Percentiles rank a stretch among this genome's conserved stretches.
These are phyloP conservation scores for Fusarium newnesense DNA, from an alignment of 2,329 filamentous ascomycete genomes.

Conservation along the genomic window DNA sequence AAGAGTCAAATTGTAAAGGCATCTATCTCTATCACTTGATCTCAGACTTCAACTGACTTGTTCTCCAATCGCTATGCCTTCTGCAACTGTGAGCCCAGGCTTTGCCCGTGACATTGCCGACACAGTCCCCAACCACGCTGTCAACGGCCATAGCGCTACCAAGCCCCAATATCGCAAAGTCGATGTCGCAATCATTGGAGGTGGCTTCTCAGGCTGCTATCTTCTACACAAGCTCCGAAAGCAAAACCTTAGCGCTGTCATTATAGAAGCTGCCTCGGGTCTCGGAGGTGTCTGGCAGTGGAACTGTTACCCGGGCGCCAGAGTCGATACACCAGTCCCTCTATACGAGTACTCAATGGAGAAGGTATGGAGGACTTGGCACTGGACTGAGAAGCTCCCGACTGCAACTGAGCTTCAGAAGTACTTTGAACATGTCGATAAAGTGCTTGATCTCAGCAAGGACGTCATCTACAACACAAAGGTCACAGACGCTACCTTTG, in stretches of 20 bases:
- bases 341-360: background rate
- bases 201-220: background rate
- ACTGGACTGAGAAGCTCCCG: background rate
- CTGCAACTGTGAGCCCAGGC: background rate
- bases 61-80: background rate
- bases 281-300: background rate
- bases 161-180: background rate
- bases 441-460: slow-evolving; percentile 15
- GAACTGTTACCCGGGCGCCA: background rate
- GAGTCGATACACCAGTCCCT: background rate
- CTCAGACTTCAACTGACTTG: background rate
- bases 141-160: background rate
- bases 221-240: background rate
- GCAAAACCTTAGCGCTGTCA: background rate
- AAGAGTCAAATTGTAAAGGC: too few relatives aligned
- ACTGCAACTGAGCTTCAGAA: background rate
- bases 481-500: background rate
- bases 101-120: background rate
- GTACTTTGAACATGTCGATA: slow-evolving; percentile 2
- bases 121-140: background rate
- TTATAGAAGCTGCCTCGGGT: background rate
- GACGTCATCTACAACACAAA: slow-evolving; percentile 53
- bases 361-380: background rate
- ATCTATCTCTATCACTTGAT: background rate
- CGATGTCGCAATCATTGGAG: background rate